Evolutionary conservation across 78 protist species (phyloP), one percentile per base, ranked within the genome.

Genomic region (Monocercomonoides exilis): DNA sequence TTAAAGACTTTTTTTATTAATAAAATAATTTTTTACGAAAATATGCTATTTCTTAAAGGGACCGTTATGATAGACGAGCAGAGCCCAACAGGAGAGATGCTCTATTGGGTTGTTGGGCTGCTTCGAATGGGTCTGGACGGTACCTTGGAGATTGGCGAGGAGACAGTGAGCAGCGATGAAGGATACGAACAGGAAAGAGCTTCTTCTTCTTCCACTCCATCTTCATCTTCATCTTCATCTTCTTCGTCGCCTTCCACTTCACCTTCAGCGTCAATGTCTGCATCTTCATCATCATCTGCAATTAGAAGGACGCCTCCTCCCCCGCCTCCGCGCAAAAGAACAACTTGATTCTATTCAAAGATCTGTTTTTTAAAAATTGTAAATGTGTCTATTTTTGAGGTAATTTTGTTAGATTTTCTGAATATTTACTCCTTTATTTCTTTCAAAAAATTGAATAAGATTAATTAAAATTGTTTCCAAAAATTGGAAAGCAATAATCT

Each of bases 261-360:
- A 11, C 21, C 70, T 21, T 54, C 70, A 11, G 11, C 70, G 38
- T 54, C 70, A 11, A 32, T 21, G 38, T 54, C 70, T 21, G 11
- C 70, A 11, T 54, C 70, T 21, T 54, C 70, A 11, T 54, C 70
- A 11, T 54, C 70, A 11, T 54, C 70, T n/a, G n/a, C n/a, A n/a
- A n/a, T n/a, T n/a, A n/a, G n/a, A n/a, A n/a, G n/a, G n/a, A n/a
- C 70, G 11, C 70, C 70, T 54, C 70, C 70, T 54, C 70, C 70
- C 21, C 70, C 70, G 11, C 70, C 70, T 54, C 70, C 70, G n/a
- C n/a, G n/a, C n/a, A n/a, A n/a, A n/a, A n/a, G n/a, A n/a, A n/a
- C n/a, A n/a, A n/a, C n/a, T n/a, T n/a, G n/a, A n/a, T n/a, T n/a
- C n/a, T n/a, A n/a, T n/a, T n/a, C n/a, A n/a, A n/a, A n/a, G n/a